phyloP scores from a whole-genome alignment of 2,329 filamentous ascomycete genomes.

The Exophiala dermatitidis region DNA sequence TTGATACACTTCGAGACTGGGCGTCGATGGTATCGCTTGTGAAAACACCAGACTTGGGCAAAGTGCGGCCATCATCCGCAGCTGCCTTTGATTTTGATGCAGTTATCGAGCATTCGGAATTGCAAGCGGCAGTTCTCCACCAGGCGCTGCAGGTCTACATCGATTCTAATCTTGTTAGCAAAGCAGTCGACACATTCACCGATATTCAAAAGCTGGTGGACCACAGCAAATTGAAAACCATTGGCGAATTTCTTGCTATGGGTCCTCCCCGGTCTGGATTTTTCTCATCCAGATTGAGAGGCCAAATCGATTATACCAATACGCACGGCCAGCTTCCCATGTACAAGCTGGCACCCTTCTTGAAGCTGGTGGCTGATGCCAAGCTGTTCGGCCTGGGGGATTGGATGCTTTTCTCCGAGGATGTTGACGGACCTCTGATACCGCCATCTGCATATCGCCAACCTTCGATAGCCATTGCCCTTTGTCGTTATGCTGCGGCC shows the following conservation, averaged over 20 bases:
- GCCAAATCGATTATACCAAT: constrained; percentile 18
- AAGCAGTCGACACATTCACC: constrained; percentile 21
- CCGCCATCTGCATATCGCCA: constrained; percentile 40
- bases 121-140: constrained; percentile 30
- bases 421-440: constrained; percentile 51
- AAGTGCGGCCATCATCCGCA: background rate
- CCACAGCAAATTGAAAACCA: constrained; percentile 33
- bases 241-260: constrained; percentile 20
- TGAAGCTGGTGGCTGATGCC: constrained; percentile 45
- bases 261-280: constrained; percentile 6
- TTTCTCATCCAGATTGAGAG: constrained; percentile 10
- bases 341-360: constrained; percentile 40
- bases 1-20: constrained; percentile 35
- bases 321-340: constrained; percentile 25
- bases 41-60: constrained; percentile 4
- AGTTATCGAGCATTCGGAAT: constrained; percentile 15
- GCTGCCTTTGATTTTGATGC: constrained; percentile 11
- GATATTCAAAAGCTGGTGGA: constrained; percentile 36
- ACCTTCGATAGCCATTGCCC: constrained; percentile 44
- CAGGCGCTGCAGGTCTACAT: constrained; percentile 37
- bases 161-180: constrained; percentile 22
- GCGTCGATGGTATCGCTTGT: background rate
- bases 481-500: constrained; percentile 49
- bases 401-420: constrained; percentile 47
- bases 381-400: constrained; percentile 45